phyloP scores from a whole-genome alignment of 2,329 filamentous ascomycete species.

The Pestalotiopsis sp. region DNA sequence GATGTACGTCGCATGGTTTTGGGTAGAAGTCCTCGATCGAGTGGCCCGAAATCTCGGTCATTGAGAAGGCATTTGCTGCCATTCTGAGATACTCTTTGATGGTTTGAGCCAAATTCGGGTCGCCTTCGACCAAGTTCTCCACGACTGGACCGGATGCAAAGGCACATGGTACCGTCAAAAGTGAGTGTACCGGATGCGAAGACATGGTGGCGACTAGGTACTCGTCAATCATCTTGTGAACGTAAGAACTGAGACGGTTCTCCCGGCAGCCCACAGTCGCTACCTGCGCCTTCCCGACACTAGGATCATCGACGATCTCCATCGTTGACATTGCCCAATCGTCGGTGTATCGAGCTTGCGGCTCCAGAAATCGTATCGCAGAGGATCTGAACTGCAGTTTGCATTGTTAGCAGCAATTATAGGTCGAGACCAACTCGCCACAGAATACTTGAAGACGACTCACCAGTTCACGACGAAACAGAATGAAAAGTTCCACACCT shows the following conservation, averaged over 20 bases:
- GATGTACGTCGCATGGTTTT: neutral
- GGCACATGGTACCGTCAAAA: neutral
- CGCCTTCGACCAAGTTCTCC: neutral
- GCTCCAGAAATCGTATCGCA: constrained; percentile 2
- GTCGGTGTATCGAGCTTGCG: constrained; percentile 1
- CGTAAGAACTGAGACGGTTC: neutral
- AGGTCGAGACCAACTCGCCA: neutral
- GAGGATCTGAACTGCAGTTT: constrained; percentile 1
- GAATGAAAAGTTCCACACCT: constrained; percentile 1
- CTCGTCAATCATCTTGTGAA: neutral
- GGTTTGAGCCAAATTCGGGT: neutral
- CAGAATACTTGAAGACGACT: neutral
- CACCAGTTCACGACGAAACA: neutral
- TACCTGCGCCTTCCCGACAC: neutral
- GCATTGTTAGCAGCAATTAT: neutral
- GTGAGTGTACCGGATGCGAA: neutral
- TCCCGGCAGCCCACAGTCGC: neutral
- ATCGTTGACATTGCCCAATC: constrained; percentile 2
- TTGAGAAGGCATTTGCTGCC: neutral
- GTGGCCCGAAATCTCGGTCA: neutral
- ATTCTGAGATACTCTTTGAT: neutral
- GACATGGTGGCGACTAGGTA: neutral
- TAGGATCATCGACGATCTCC: constrained; percentile 2
- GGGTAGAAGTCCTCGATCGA: neutral
- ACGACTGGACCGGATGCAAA: neutral